Evolutionary conservation across 2,329 filamentous ascomycete species (phyloP).

Genomic region (Nannizziopsis arthrosporioides): DNA sequence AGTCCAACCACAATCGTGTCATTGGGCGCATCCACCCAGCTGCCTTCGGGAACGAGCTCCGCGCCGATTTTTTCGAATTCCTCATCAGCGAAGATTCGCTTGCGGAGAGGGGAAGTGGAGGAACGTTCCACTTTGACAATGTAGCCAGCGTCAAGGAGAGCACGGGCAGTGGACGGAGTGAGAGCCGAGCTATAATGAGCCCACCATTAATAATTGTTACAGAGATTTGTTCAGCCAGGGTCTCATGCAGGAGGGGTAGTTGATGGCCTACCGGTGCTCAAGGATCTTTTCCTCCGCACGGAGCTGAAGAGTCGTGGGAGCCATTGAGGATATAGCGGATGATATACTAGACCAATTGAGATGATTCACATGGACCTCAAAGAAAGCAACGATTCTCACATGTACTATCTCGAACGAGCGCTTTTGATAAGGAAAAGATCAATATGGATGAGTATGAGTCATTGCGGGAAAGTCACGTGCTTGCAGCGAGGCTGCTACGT

Average conservation of each 20-base stretch:
- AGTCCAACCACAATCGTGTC: slow-evolving; percentile 18
- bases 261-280: slow-evolving; percentile 15
- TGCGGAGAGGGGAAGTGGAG: slow-evolving; percentile 17
- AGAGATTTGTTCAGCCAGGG: neutral
- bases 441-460: no score
- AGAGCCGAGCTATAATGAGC: slow-evolving; percentile 15
- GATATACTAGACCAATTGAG: neutral
- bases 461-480: neutral
- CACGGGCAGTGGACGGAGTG: slow-evolving; percentile 28
- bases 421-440: neutral
- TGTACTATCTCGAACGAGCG: neutral
- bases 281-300: slow-evolving; percentile 19
- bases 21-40: slow-evolving; percentile 29
- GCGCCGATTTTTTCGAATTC: slow-evolving; percentile 34
- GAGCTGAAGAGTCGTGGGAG: slow-evolving; percentile 15
- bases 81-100: slow-evolving; percentile 28
- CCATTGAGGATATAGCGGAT: slow-evolving; percentile 11
- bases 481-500: no score
- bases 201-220: neutral
- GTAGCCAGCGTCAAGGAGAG: slow-evolving; percentile 33
- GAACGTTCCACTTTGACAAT: slow-evolving; percentile 31
- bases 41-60: slow-evolving; percentile 30
- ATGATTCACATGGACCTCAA: neutral
- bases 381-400: neutral
- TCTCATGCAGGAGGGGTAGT: neutral